Base-by-base conservation (phyloP, 805 yeast genomes). In the Candida ficus region DNA sequence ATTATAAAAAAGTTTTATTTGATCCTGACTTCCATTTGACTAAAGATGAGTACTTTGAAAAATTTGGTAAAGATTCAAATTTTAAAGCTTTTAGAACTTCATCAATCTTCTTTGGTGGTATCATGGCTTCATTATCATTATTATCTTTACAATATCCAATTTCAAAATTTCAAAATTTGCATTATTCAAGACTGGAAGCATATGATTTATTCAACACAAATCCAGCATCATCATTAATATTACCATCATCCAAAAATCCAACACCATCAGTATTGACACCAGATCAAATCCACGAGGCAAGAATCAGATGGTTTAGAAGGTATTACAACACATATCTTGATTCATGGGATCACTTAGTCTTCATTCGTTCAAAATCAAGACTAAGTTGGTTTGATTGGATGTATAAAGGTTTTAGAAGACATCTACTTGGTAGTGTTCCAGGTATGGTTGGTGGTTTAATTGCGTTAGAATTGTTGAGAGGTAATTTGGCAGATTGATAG, bases 391-490 rank as follows among this genome's bases (percentile, higher is more conserved):
- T 72, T 28, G 71, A 71, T 20, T 79, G 90, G 76, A 71, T 80
- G 9, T 91, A 89, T 56, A 80, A 78, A 47, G 97, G 97, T 0
- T 87, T 85, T 56, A 66, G 72, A 7, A 66, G 81, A 42, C 83
- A 82, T 45, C 83, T 95, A 0, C 54, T 85, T 35, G 73, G 87
- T 1, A 78, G 85, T 2, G 76, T 90, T 33, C 98, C 98, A 1
- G 87, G 95, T 2, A 86, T 96, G 1, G 83, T 95, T 31, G 75
- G 88, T 31, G 96, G 96, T 0, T 66, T 91, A 29, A 64, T 91
- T 35, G 87, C 87, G 13, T 78, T 91, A 60, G 97, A 91, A 60
- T 80, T 86, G 17, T 72, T 86, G 72, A 69, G 97, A 57, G 67
- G 53, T 11, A 61, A 54, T 30, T 42, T 65, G 14, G 63, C 61